phyloP scores from a whole-genome alignment of 1,284 basidiomycete species.

The Marasmius fiardii region DNA sequence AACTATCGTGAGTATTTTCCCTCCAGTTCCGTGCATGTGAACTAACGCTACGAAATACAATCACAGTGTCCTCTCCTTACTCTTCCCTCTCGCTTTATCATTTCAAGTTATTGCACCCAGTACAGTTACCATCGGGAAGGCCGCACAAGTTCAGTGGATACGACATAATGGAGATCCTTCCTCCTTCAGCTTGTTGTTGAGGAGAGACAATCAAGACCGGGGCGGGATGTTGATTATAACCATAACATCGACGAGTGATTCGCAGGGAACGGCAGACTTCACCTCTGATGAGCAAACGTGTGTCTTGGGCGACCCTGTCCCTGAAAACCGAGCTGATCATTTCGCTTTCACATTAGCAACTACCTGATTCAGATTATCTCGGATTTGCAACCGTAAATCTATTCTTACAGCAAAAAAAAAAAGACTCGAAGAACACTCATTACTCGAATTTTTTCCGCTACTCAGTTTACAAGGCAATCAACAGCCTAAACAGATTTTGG shows the following conservation, averaged over 20 bases:
- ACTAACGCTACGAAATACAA: background rate
- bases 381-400: background rate
- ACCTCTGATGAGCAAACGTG: background rate
- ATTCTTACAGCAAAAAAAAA: too few relatives aligned
- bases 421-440: too few relatives aligned
- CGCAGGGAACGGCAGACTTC: background rate
- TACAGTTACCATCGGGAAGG: background rate
- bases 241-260: background rate
- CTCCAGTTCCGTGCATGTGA: background rate
- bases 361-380: conserved; percentile 1
- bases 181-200: conserved; percentile 1
- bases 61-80: background rate
- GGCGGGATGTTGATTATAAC: background rate
- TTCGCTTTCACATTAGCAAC: background rate
- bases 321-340: too few relatives aligned
- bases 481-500: background rate
- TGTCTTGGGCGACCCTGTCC: background rate
- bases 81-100: background rate
- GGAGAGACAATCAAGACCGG: background rate
- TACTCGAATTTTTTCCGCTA: background rate
- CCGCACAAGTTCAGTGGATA: conserved; percentile 1
- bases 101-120: background rate
- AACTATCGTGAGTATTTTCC: background rate
- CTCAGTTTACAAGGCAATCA: background rate
- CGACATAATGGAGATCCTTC: background rate